Evolutionary conservation across 148 eudicot species (phyloP), one percentile per base, ranked within the genome.

Genomic region (Rhododendron molle): DNA sequence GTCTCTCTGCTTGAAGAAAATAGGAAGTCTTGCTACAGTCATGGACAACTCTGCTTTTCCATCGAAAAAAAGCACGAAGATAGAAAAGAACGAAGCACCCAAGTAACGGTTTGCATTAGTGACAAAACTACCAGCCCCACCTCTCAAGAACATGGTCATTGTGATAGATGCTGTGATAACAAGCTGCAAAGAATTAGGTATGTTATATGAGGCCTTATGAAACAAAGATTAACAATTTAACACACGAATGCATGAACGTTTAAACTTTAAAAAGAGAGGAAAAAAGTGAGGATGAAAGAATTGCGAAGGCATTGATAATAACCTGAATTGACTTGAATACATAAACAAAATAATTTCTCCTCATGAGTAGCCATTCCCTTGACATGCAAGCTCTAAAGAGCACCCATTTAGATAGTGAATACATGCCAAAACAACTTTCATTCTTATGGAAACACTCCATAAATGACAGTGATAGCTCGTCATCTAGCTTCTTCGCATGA

Each of bases 1-100:
- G 46, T 94, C 98, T 85, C 98, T 90, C 80, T 96, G 98, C 87
- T 94, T 96, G 90, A 90, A 94, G 90, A 94, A 94, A 60, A 90
- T 86, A 40, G 91, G 88, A 87, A 96, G 96, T 83, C 95, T 93
- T 83, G 85, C 89, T 86, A 93, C 85, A 49, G 98, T 95, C 93
- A 96, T 84, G 34, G 92, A 46, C 58, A 93, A 84, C 88, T 96
- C 96, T 4, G 96, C 92, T n/a, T 91, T 82, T 56, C 95, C 98
- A 87, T 94, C 92, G 56, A 93, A 88, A 71, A 94, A 88, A 81
- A 96, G 87, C 23, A 88, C 87, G 67, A 90, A 16, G 80, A 94
- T 86, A 71, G 94, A 85, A 80, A 81, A 94, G 87, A 94, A 96
- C 72, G 92, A 81, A 85, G 97, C 90, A n/a, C 97, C 98, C 88